Base-by-base conservation (phyloP, 345 rosid species). In the Eucalyptus paniculata region DNA sequence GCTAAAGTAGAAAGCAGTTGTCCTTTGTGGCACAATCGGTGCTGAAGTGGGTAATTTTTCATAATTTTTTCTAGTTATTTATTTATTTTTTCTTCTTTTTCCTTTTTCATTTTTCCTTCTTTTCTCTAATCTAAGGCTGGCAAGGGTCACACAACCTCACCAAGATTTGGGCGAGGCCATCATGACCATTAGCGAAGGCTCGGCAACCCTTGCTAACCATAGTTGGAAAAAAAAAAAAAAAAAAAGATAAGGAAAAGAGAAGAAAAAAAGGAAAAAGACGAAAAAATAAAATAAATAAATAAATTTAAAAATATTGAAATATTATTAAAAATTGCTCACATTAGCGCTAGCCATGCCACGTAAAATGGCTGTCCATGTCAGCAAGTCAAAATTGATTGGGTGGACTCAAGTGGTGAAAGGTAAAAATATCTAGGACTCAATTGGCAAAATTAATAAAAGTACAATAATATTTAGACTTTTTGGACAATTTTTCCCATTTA, bases 1-100 rank as follows among this genome's bases (percentile, higher is more conserved):
- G 0, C 6, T 24, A 1, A 56, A 24, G 30, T 56, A 56, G 62
- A 56, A 9, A 21, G 8, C 0, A 24, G 1, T 24, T 21, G 12
- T 53, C 24, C 56, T 53, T 7, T 19, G 10, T 19, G 56, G 10
- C 56, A 53, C 9, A 53, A 53, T 19, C 4, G 0, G 1, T 19
- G 5, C 1, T 53, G 1, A 53, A 53, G 24, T 53, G 2, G 56
- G 56, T 0, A 53, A 19, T 53, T 56, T 56, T 24, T 56, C 28
- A 9, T 56, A 56, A 56, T 56, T 9, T 56, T 56, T 21, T 56
- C 6, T 51, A 51, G 9, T 19, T 19, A 7, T 8, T 53, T 18
- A 51, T 51, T 51, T 50, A 2, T 6, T 18, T 6, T 7, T 51
- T 51, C 9, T 51, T 51, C 23, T 53, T 7, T 3, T 19, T 53